Base-by-base conservation (phyloP, 805 yeast genomes). In the Blastobotrys terrestris region DNA sequence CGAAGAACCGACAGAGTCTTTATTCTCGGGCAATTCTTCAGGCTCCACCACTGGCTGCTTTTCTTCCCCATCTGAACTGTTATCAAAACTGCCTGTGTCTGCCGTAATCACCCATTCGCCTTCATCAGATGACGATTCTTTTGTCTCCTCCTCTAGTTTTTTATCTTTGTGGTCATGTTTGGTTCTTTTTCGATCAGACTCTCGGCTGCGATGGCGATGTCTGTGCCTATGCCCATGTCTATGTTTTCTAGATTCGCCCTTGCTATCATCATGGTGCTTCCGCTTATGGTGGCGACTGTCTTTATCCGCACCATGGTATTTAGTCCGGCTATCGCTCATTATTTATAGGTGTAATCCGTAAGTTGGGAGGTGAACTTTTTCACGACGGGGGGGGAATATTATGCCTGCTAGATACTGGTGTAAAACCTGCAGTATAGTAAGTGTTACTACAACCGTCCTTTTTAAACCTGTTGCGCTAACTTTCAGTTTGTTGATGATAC, bases 401-500 rank as follows among this genome's bases (percentile, higher is more conserved):
- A 15, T 20, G 19, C 20, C 31, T 70, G 66, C 63, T 7, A 64
- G 56, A 46, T 67, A 66, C 46, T 69, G 73, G 74, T 70, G 74
- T 54, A 68, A 69, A 50, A 59, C 64, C 3, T 73, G 77, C 55
- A 63, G 65, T 20, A 56, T 58, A 15, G 76, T 72, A 53, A 39
- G 63, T 52, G 46, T 14, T 6, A n/a, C 51, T 49, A 22, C 39
- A 22, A n/a, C n/a, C n/a, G n/a, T n/a, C n/a, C n/a, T n/a, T n/a
- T n/a, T n/a, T n/a, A n/a, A n/a, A n/a, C n/a, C n/a, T n/a, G n/a
- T n/a, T n/a, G 35, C 11, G 11, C 35, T 26, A 26, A 26, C 11
- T 5, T 6, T 26, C 51, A 72, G 75, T 73, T 71, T 54, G 70
- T 72, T 8, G 73, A 69, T 44, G 73, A 67, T 41, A 60, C 68